These are phyloP conservation scores for Phaseolus coccineus DNA, from an alignment of 331 rosid species.

Conservation along the genomic window DNA sequence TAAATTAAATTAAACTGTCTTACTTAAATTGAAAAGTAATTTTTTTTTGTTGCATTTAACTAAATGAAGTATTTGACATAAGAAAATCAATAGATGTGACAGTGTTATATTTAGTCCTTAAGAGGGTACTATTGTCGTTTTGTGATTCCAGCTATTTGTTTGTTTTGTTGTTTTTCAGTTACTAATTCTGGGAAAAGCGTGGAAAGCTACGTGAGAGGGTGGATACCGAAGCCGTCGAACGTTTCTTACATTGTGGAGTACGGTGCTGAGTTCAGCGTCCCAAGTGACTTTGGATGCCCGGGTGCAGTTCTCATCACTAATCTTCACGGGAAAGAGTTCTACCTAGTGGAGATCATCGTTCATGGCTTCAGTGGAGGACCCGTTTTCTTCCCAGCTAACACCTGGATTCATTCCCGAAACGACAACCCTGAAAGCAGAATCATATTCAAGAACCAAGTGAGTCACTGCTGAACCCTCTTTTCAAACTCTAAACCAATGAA, in stretches of 20 bases:
- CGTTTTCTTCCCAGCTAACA: conserved; percentile 84
- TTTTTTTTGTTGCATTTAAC: neutral
- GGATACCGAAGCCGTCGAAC: conserved; percentile 73
- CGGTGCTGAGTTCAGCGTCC: conserved; percentile 68
- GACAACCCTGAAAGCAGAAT: conserved; percentile 74
- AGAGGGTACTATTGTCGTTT: neutral
- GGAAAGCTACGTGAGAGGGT: conserved; percentile 73
- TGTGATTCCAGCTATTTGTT: neutral
- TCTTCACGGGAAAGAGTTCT: conserved; percentile 81
- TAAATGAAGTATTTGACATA: neutral
- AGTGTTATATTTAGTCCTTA: neutral
- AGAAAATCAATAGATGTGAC: neutral
- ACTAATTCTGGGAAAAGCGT: conserved; percentile 72
- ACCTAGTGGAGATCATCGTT: conserved; percentile 67
- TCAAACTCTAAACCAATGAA: neutral
- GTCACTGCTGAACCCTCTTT: neutral
- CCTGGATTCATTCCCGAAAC: conserved; percentile 85
- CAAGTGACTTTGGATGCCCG: conserved; percentile 71
- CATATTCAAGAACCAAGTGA: conserved; percentile 83
- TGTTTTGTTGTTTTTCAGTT: conserved; percentile 43
- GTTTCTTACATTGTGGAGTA: conserved; percentile 67
- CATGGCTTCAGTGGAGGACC: conserved; percentile 83
- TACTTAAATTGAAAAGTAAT: neutral
- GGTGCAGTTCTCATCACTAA: conserved; percentile 85
- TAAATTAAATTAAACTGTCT: neutral